Percentiles rank a stretch among this genome's conserved stretches.
These are phyloP conservation scores for Lipomyces orientalis DNA, from an alignment of 805 yeast genomes.

Conservation along the genomic window DNA sequence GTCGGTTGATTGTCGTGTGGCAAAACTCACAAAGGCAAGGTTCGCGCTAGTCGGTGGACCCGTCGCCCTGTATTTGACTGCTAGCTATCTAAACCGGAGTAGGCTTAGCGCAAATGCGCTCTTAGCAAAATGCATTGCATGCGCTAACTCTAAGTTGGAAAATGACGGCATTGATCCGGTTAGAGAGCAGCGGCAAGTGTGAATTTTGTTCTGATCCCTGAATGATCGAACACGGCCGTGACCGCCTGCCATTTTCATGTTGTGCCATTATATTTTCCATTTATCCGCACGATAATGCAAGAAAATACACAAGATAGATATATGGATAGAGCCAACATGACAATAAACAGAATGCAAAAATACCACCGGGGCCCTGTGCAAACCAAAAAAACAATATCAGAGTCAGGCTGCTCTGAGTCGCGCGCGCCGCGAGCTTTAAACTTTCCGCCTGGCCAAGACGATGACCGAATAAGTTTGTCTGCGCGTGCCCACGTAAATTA, in stretches of 20 bases:
- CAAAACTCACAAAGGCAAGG: background rate
- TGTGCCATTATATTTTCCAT: too few species aligned
- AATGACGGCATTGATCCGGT: background rate
- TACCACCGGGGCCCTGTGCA: too few species aligned
- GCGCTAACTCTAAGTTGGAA: background rate
- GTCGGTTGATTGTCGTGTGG: background rate
- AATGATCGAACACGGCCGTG: too few species aligned
- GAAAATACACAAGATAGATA: too few species aligned
- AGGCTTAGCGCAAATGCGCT: background rate
- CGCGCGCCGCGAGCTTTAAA: background rate
- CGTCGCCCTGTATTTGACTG: background rate
- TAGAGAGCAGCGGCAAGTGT: background rate
- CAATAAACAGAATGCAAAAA: too few species aligned
- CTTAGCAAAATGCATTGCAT: background rate
- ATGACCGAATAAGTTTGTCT: conserved; percentile 25
- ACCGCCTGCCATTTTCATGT: too few species aligned
- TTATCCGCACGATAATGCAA: too few species aligned
- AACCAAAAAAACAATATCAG: too few species aligned
- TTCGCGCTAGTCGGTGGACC: background rate
- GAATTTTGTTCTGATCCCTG: background rate
- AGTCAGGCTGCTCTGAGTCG: background rate
- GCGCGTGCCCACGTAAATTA: background rate
- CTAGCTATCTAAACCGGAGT: background rate
- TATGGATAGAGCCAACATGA: too few species aligned
- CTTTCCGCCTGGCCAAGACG: conserved; percentile 14